Conservation (phyloP, 2,329 filamentous ascomycete species). For the Thielaviopsis euricoi region DNA sequence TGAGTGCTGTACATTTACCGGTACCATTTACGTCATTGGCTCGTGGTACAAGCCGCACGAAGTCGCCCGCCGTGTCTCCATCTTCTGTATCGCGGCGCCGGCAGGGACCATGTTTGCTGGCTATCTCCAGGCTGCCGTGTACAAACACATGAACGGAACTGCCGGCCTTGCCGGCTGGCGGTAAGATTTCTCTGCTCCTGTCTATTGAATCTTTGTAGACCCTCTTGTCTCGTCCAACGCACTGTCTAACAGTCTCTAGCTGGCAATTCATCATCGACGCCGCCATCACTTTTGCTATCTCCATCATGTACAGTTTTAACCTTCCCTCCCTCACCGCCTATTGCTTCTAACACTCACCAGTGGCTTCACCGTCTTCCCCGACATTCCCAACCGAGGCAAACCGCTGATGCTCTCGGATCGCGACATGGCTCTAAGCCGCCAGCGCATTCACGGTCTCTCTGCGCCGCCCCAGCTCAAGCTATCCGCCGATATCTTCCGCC, state of each 20-base stretch:
- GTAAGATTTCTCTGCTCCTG: too few relatives aligned
- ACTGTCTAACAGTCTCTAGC: too few relatives aligned
- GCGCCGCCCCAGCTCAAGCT: slow-evolving; percentile 18
- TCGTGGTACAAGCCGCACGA: slow-evolving; percentile 22
- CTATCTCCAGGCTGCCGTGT: slow-evolving; percentile 36
- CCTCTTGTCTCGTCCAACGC: neutral
- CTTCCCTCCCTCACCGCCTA: slow-evolving; percentile 18
- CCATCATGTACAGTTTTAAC: slow-evolving; percentile 23
- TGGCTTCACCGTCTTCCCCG: slow-evolving; percentile 22
- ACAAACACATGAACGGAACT: slow-evolving; percentile 33
- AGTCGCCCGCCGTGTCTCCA: slow-evolving; percentile 29
- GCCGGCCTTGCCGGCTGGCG: slow-evolving; percentile 33
- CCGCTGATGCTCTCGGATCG: slow-evolving; percentile 21
- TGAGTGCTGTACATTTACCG: slow-evolving; percentile 17
- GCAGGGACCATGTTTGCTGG: slow-evolving; percentile 34
- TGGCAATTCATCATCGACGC: slow-evolving; percentile 45
- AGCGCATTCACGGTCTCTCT: too few relatives aligned
- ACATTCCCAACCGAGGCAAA: slow-evolving; percentile 18
- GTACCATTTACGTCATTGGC: slow-evolving; percentile 20
- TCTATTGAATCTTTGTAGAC: too few relatives aligned
- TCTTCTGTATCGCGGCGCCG: slow-evolving; percentile 33
- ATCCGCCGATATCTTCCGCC: slow-evolving; percentile 20
- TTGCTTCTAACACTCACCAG: slow-evolving; percentile 19
- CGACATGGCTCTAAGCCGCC: slow-evolving; percentile 17
- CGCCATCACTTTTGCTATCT: slow-evolving; percentile 37